A percentile compares a stretch with the other conserved stretches of the same genome.
Evolutionary conservation across 441 rosid species (phyloP).

Genomic region (Syzygium syzygioides): DNA sequence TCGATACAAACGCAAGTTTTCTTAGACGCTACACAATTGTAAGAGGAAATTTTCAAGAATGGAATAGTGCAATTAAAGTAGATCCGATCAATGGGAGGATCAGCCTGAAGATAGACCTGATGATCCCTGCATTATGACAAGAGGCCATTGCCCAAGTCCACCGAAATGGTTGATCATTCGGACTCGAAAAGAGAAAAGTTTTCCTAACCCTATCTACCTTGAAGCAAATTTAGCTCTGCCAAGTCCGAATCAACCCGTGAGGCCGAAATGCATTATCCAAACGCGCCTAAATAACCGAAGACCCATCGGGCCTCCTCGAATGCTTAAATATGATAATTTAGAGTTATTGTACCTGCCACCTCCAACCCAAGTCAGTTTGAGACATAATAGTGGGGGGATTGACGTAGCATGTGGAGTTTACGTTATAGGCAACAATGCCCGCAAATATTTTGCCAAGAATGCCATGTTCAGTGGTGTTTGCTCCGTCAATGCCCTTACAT

Average conservation of each 20-base stretch:
- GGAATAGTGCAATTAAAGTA: neutral
- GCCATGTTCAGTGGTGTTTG: neutral
- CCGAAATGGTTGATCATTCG: neutral
- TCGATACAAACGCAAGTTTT: neutral
- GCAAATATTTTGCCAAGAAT: constrained; percentile 13
- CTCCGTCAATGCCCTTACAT: constrained; percentile 12
- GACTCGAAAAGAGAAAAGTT: neutral
- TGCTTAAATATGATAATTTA: neutral
- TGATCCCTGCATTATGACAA: neutral
- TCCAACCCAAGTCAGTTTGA: constrained; percentile 19
- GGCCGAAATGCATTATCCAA: neutral
- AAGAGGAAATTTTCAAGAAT: neutral
- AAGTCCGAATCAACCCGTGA: neutral
- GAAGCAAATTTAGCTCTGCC: neutral
- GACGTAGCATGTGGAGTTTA: constrained; percentile 7
- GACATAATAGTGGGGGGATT: neutral
- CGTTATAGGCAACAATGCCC: constrained; percentile 4
- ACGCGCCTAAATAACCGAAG: neutral
- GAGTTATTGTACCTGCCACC: constrained; percentile 19
- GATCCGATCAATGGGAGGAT: neutral
- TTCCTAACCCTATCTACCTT: too few relatives aligned
- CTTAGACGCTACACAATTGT: neutral
- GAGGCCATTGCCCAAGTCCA: neutral
- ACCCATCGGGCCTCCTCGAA: too few relatives aligned
- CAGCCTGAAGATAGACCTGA: neutral